phyloP scores from a whole-genome alignment of 805 yeast species.

The Barnettozyma populi region DNA sequence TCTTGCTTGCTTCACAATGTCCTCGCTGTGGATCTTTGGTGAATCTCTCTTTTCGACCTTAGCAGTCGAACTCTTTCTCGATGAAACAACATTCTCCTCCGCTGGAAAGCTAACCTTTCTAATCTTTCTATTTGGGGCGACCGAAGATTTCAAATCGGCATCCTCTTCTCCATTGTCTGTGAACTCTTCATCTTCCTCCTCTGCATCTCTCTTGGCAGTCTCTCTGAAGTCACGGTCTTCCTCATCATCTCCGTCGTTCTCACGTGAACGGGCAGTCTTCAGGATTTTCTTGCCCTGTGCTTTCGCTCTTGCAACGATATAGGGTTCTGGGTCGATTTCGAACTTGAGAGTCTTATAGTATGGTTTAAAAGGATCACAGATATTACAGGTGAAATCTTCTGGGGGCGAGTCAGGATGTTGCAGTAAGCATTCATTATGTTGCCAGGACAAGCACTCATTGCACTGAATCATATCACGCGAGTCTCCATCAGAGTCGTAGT shows the following conservation, averaged over 20 bases:
- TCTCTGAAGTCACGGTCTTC: slow-evolving; percentile 6
- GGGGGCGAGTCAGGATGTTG: slow-evolving; percentile 37
- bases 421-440: slow-evolving; percentile 60
- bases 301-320: slow-evolving; percentile 10
- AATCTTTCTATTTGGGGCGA: neutral
- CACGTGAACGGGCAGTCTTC: neutral
- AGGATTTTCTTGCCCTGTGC: slow-evolving; percentile 1
- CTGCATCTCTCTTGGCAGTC: slow-evolving; percentile 11
- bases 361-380: slow-evolving; percentile 39
- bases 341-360: slow-evolving; percentile 30
- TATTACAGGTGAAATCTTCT: slow-evolving; percentile 45
- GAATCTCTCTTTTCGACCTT: slow-evolving; percentile 6
- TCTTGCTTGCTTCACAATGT: slow-evolving; percentile 20
- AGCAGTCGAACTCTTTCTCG: slow-evolving; percentile 1
- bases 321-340: slow-evolving; percentile 25
- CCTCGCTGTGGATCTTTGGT: slow-evolving; percentile 7
- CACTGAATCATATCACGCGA: slow-evolving; percentile 60
- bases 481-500: slow-evolving; percentile 54
- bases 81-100: neutral
- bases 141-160: neutral
- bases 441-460: slow-evolving; percentile 66
- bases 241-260: neutral
- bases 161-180: slow-evolving; percentile 7
- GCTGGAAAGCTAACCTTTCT: neutral
- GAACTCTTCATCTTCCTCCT: slow-evolving; percentile 3